Conservation (phyloP, 768 basidiomycete species). For the Phaeotremella skinneri region DNA sequence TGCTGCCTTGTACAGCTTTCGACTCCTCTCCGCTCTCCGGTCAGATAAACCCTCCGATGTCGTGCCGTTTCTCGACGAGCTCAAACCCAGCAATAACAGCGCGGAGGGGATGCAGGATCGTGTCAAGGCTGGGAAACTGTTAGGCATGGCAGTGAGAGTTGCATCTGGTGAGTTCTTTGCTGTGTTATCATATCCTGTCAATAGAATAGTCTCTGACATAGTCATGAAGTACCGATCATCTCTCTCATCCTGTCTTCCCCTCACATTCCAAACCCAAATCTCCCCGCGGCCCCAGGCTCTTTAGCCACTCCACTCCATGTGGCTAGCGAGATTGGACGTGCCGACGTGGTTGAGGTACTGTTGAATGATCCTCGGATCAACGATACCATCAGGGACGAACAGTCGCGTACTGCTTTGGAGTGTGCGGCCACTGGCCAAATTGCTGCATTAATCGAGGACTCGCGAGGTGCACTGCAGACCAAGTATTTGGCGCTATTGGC, state of each 20-base stretch:
- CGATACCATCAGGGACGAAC: constrained; percentile 67
- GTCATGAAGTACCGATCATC: constrained; percentile 26
- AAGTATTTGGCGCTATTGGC: constrained; percentile 71
- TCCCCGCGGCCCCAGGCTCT: constrained; percentile 14
- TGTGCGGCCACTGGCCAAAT: constrained; percentile 70
- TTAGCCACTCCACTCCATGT: constrained; percentile 34
- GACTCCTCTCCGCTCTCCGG: constrained; percentile 40
- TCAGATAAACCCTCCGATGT: constrained; percentile 46
- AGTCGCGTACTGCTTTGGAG: constrained; percentile 68
- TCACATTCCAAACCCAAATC: constrained; percentile 23
- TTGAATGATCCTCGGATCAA: constrained; percentile 77
- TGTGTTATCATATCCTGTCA: neutral
- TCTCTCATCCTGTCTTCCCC: constrained; percentile 18
- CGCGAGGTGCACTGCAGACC: constrained; percentile 60
- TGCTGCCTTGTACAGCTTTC: constrained; percentile 44
- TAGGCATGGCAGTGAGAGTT: constrained; percentile 37
- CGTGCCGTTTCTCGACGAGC: constrained; percentile 46
- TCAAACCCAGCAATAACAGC: constrained; percentile 20
- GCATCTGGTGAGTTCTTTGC: constrained; percentile 30
- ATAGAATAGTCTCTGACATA: neutral
- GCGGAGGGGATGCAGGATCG: constrained; percentile 20
- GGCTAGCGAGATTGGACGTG: constrained; percentile 38
- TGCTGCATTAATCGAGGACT: constrained; percentile 68
- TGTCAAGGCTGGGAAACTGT: constrained; percentile 23
- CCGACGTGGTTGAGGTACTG: constrained; percentile 59